phyloP scores from a whole-genome alignment of 2,329 filamentous ascomycete species.

The Fusarium tricinctum region DNA sequence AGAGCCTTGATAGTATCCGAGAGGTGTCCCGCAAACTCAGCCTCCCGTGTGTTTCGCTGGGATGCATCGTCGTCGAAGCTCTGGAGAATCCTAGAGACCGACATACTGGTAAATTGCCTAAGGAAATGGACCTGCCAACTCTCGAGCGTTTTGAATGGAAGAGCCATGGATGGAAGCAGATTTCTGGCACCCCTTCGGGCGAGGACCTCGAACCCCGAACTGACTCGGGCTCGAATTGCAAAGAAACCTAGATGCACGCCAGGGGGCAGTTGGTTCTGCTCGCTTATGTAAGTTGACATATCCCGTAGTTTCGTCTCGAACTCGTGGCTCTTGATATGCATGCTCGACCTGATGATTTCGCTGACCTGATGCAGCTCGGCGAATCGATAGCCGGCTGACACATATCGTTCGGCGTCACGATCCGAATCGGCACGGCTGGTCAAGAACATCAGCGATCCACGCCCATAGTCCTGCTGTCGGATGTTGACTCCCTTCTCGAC shows the following conservation, averaged over 20 bases:
- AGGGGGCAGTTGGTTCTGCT: conserved; percentile 62
- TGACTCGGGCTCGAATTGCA: conserved; percentile 66
- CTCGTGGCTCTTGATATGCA: conserved; percentile 78
- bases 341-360: conserved; percentile 75
- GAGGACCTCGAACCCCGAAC: conserved; percentile 73
- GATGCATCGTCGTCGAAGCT: conserved; percentile 55
- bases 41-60: conserved; percentile 55
- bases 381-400: conserved; percentile 83
- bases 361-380: conserved; percentile 77
- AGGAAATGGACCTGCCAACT: conserved; percentile 69
- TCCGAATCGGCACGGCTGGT: conserved; percentile 72
- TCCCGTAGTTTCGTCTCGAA: conserved; percentile 72
- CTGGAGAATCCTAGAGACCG: conserved; percentile 53
- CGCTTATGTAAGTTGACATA: conserved; percentile 72
- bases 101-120: conserved; percentile 62
- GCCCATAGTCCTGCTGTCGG: conserved; percentile 64
- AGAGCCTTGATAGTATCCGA: conserved; percentile 59
- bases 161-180: conserved; percentile 70
- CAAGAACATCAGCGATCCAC: conserved; percentile 85
- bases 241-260: conserved; percentile 72
- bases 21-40: conserved; percentile 62
- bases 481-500: conserved; percentile 58
- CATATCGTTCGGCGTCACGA: conserved; percentile 73
- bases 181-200: conserved; percentile 69
- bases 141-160: conserved; percentile 68